Base-by-base conservation (phyloP, 2,329 filamentous ascomycete species). In the Botrytis fabae region DNA sequence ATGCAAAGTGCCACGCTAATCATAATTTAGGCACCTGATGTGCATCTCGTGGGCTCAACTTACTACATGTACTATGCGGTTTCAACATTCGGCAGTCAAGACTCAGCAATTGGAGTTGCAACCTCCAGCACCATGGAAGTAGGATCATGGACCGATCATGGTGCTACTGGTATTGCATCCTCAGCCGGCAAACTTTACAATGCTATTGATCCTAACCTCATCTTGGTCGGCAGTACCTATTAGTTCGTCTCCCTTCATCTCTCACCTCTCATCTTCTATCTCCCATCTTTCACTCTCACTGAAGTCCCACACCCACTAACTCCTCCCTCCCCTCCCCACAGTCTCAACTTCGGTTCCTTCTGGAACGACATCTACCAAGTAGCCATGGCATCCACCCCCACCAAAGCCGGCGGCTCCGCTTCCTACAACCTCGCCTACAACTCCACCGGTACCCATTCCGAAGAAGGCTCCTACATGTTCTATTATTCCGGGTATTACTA, bases 291-390 rank as follows among this genome's bases (percentile, higher is more conserved):
- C 8, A 35, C 25, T 35, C 22, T 18, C 42, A 51, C 16, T 7
- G 10, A 16, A 42, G 2, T n/a, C 2, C 10, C 57, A 35, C 57
- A 32, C 18, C 22, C 9, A 63, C 60, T 71, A 42, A 71, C 28
- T 8, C 12, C 5, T 35, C 35, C 35, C 35, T 5, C 28, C n/a
- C 38, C 10, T 14, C 22, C 22, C 12, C 25, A 32, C 18, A 71
- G 69, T 73, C 81, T 90, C 79, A 88, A 85, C 74, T 93, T 92
- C 75, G 91, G 91, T 38, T 91, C 88, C 20, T 93, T 92, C 85
- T 93, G 90, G 90, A 80, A 82, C 10, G 87, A 90, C 78, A 85
- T 93, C 73, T 91, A 88, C 82, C 87, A 89, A 78, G 87, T 88
- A 1, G 79, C 83, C 51, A 85, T 92, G 80, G 79, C 77, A 51